phyloP scores from a whole-genome alignment of 2,329 filamentous ascomycete genomes.

The Penicillium hesseltinei region DNA sequence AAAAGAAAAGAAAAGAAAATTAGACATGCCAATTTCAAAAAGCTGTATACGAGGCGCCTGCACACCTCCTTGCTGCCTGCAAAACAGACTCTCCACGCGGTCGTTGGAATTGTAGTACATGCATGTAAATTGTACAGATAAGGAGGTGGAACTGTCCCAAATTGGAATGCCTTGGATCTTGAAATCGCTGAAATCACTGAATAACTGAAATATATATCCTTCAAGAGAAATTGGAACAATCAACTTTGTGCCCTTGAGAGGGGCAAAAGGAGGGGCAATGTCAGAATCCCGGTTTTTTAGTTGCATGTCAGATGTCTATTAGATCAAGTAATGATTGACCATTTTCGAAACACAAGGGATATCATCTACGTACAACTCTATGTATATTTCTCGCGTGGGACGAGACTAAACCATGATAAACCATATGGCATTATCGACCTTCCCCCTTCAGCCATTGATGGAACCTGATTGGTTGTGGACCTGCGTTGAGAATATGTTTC shows the following conservation, averaged over 20 bases:
- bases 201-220: not conserved
- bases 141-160: not conserved
- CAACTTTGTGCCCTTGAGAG: not conserved
- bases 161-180: not conserved
- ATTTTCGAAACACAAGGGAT: not conserved
- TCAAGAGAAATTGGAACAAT: not conserved
- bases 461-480: conserved; percentile 6
- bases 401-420: not conserved
- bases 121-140: not conserved
- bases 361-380: no score
- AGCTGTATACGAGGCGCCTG: not conserved
- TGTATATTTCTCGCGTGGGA: not conserved
- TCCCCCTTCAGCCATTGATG: not conserved
- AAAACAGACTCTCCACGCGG: conserved; percentile 13
- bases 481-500: conserved; percentile 15
- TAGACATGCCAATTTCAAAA: not conserved
- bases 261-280: conserved; percentile 1
- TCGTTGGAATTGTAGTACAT: not conserved
- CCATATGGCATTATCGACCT: not conserved
- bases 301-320: not conserved
- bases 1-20: not conserved
- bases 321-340: not conserved
- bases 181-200: not conserved
- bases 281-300: not conserved
- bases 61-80: conserved; percentile 8